These are phyloP conservation scores for Juglanconis oblonga DNA, from an alignment of 2,329 filamentous ascomycete genomes.

Conservation along the genomic window DNA sequence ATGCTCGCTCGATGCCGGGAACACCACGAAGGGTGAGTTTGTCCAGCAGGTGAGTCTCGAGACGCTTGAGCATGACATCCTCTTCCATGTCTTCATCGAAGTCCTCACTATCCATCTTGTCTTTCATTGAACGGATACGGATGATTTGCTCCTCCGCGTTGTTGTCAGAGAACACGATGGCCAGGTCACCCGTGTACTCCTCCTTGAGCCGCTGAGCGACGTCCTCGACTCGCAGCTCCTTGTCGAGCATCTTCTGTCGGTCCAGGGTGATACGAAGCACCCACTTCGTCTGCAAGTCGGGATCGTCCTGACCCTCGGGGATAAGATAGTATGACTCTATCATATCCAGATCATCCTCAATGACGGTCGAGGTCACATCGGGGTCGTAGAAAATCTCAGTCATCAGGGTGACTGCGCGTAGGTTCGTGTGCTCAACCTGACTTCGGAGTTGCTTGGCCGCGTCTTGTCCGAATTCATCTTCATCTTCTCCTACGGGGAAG, in stretches of 20 bases:
- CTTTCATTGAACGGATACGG: slow-evolving; percentile 77
- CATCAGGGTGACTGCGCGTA: slow-evolving; percentile 84
- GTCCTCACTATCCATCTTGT: slow-evolving; percentile 69
- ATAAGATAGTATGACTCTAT: slow-evolving; percentile 97
- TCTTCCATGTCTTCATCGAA: slow-evolving; percentile 65
- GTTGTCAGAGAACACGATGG: slow-evolving; percentile 95
- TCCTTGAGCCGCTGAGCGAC: slow-evolving; percentile 88
- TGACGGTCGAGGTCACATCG: slow-evolving; percentile 79
- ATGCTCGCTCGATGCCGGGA: slow-evolving; percentile 81
- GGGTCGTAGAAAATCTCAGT: slow-evolving; percentile 99
- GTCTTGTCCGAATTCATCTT: slow-evolving; percentile 51
- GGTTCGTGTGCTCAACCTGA: slow-evolving; percentile 87
- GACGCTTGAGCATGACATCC: slow-evolving; percentile 87
- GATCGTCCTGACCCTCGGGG: slow-evolving; percentile 67
- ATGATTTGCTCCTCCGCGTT: slow-evolving; percentile 95
- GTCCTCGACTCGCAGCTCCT: slow-evolving; percentile 85
- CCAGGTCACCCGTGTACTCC: slow-evolving; percentile 79
- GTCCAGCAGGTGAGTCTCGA: slow-evolving; percentile 89
- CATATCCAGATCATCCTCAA: slow-evolving; percentile 86
- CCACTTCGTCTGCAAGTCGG: slow-evolving; percentile 87
- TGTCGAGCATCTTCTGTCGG: slow-evolving; percentile 92
- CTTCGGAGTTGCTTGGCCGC: slow-evolving; percentile 83
- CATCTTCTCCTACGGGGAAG: slow-evolving; percentile 37
- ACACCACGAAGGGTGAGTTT: slow-evolving; percentile 90
- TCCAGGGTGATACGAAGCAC: slow-evolving; percentile 89